phyloP scores from a whole-genome alignment of 108 stramenopile species.

The Conticribra weissflogii region DNA sequence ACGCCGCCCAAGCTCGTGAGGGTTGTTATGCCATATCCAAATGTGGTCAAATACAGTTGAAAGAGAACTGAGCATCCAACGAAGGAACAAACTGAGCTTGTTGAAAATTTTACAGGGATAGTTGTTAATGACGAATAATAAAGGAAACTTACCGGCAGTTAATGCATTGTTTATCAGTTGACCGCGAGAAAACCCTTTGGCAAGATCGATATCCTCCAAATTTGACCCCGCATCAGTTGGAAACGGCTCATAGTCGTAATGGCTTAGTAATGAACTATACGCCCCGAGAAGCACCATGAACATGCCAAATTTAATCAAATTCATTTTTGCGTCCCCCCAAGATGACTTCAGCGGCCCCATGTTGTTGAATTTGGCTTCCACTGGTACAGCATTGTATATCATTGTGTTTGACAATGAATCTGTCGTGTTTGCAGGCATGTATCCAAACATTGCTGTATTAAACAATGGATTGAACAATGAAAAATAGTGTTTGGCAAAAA shows the following conservation, averaged over 20 bases:
- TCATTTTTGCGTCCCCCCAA: constrained; percentile 4
- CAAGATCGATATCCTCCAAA: constrained; percentile 21
- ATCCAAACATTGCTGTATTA: constrained; percentile 51
- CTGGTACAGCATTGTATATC: constrained; percentile 34
- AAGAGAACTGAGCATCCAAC: constrained; percentile 45
- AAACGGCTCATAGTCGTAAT: constrained; percentile 33
- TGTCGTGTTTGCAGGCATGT: constrained; percentile 21
- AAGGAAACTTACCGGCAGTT: constrained; percentile 35
- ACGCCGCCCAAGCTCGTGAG: constrained; percentile 37
- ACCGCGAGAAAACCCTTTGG: constrained; percentile 10
- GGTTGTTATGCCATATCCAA: constrained; percentile 50
- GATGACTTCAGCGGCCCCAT: constrained; percentile 28
- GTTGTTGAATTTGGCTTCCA: constrained; percentile 30
- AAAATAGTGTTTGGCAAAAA: too few relatives aligned
- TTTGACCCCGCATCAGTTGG: constrained; percentile 11
- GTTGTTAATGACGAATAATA: not conserved
- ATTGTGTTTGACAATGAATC: constrained; percentile 35
- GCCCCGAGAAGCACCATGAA: constrained; percentile 15
- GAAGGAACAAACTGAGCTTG: too few relatives aligned
- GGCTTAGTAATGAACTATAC: constrained; percentile 26
- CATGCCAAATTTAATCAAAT: constrained; percentile 15
- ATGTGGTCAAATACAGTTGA: constrained; percentile 65
- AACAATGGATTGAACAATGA: too few relatives aligned
- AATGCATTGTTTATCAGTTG: constrained; percentile 38
- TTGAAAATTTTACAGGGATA: too few relatives aligned